Percentiles rank a stretch among this genome's conserved stretches.
Evolutionary conservation across 2,329 filamentous ascomycete genomes (phyloP).

Genomic region (Colletotrichum filicis): DNA sequence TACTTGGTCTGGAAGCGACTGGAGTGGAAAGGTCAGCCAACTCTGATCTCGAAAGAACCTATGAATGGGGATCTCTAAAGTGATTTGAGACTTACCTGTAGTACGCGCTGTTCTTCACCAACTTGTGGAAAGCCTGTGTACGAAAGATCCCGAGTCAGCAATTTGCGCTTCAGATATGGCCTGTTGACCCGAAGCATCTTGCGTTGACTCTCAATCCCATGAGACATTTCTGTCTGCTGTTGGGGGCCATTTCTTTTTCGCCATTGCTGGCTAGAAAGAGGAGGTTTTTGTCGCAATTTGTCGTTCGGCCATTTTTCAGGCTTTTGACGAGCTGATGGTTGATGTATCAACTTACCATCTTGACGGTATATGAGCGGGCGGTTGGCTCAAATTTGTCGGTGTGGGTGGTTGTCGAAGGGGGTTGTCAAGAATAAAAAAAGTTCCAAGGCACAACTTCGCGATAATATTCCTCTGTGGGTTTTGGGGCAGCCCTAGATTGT

Average conservation of each 20-base stretch:
- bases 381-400: conserved; percentile 33
- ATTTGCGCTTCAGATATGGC: conserved; percentile 95
- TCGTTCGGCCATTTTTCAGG: conserved; percentile 1
- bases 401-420: conserved; percentile 41
- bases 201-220: conserved; percentile 76
- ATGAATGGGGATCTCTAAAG: background rate
- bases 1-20: conserved; percentile 99
- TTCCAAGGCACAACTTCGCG: conserved; percentile 35
- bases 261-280: conserved; percentile 43
- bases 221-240: conserved; percentile 55
- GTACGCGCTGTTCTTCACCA: conserved; percentile 98
- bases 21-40: conserved; percentile 34
- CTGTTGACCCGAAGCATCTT: conserved; percentile 94
- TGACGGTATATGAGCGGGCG: conserved; percentile 61
- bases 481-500: conserved; percentile 51
- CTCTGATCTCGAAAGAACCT: background rate
- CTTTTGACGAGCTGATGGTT: conserved; percentile 11
- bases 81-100: conserved; percentile 81
- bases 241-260: conserved; percentile 36
- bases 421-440: conserved; percentile 40
- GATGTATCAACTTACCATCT: conserved; percentile 72
- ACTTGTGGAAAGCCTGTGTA: conserved; percentile 91
- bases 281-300: conserved; percentile 34
- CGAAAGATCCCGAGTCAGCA: conserved; percentile 87
- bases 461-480: conserved; percentile 51